phyloP scores from a whole-genome alignment of 2,329 filamentous ascomycete genomes.

The Calonectria honghensis region DNA sequence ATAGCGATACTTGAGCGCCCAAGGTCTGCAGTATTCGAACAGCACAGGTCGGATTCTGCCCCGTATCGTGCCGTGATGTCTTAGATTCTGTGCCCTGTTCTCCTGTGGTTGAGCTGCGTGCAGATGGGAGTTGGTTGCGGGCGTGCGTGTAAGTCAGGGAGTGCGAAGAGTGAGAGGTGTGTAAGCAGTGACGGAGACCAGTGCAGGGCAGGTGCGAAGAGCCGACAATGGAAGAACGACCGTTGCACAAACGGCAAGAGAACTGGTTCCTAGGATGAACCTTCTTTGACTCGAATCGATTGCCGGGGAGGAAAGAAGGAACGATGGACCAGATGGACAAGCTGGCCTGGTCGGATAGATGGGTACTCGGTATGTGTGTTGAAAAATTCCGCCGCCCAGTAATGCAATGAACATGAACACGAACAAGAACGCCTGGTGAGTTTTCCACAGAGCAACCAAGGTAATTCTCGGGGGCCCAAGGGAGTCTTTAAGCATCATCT shows the following conservation, averaged over 20 bases:
- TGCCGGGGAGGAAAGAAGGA: constrained; percentile 32
- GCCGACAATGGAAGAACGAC: constrained; percentile 43
- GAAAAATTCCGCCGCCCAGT: constrained; percentile 19
- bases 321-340: constrained; percentile 25
- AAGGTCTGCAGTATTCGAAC: constrained; percentile 27
- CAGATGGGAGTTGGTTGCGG: constrained; percentile 32
- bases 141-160: constrained; percentile 43
- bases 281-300: constrained; percentile 39
- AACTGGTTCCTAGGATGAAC: constrained; percentile 45
- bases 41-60: constrained; percentile 25
- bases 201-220: constrained; percentile 47
- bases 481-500: constrained; percentile 53
- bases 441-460: constrained; percentile 19
- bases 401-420: constrained; percentile 25
- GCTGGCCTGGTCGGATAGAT: constrained; percentile 26
- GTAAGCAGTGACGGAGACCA: constrained; percentile 28
- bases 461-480: constrained; percentile 44
- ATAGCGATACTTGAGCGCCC: constrained; percentile 18
- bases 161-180: constrained; percentile 48
- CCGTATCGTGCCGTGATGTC: constrained; percentile 42
- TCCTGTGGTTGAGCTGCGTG: constrained; percentile 31
- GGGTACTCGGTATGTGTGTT: constrained; percentile 31
- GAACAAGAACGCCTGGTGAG: constrained; percentile 8
- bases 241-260: constrained; percentile 41
- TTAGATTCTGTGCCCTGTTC: constrained; percentile 32